Evolutionary conservation across 129 eudicot species (phyloP), one percentile per base, ranked within the genome.

Genomic region (Ambrosia trifida): DNA sequence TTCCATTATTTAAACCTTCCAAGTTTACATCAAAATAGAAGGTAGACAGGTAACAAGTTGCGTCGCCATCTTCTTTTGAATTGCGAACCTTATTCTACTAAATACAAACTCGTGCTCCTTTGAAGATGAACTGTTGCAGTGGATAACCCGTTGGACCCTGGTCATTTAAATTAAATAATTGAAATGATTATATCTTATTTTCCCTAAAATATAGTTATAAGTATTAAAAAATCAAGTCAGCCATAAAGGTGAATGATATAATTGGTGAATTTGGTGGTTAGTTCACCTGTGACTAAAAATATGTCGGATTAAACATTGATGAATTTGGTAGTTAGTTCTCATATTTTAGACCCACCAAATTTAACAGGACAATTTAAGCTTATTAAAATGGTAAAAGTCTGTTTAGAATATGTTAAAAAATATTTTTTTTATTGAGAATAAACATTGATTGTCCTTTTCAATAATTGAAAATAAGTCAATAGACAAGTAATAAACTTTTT

Each of bases 191-290:
- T 24, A 24, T 24, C 28, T 24, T 0, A 24, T 24, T 24, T 24
- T 24, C 1, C 28, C 28, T 24, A 24, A n/a, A n/a, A n/a, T n/a
- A n/a, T n/a, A n/a, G n/a, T n/a, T n/a, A n/a, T n/a, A n/a, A n/a
- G n/a, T n/a, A n/a, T n/a, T n/a, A n/a, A n/a, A n/a, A n/a, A n/a
- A n/a, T n/a, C n/a, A n/a, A n/a, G 78, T 74, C 79, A 65, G 53
- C 72, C 10, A 65, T 46, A 66, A 52, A 20, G 44, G 73, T 30
- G 64, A 5, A 75, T 65, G 73, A 40, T 16, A 43, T 56, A 54
- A 66, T 75, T 45, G 41, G 60, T 56, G 49, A 41, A 54, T 65
- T 66, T 41, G 67, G 67, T 66, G 79, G 79, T 75, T 41, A 18
- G 74, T 66, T 75, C 47, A 44, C 66, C 57, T 53, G 57, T 44